Conservation (phyloP, 208 protist species). For the Acanthamoeba castellanii region DNA sequence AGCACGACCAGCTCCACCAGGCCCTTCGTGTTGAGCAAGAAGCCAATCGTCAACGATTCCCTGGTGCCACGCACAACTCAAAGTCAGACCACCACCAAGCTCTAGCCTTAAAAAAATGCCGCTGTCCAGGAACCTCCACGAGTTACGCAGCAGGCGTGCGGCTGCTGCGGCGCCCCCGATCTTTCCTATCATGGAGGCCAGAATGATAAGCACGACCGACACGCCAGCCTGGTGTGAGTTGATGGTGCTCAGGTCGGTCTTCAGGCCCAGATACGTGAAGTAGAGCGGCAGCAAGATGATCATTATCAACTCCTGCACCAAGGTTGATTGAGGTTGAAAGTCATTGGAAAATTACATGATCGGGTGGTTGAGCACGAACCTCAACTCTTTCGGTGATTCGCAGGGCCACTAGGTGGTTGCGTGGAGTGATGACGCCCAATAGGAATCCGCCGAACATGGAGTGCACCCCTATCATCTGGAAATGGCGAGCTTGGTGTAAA, state of each 20-base stretch:
- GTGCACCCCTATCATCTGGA: conserved; percentile 85
- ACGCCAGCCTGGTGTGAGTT: not conserved
- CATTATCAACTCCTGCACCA: too few species aligned
- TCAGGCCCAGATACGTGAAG: conserved; percentile 83
- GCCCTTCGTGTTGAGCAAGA: conserved; percentile 86
- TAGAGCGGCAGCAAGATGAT: conserved; percentile 85
- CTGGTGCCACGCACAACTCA: conserved; percentile 15
- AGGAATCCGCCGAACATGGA: conserved; percentile 88
- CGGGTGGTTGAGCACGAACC: too few species aligned
- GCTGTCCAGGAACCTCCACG: too few species aligned
- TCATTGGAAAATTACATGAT: too few species aligned
- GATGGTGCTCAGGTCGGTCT: conserved; percentile 68
- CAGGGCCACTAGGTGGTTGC: conserved; percentile 71
- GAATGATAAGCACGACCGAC: conserved; percentile 76
- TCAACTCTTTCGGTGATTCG: conserved; percentile 82
- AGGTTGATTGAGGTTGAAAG: too few species aligned
- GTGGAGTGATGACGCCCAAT: conserved; percentile 79
- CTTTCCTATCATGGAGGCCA: conserved; percentile 80
- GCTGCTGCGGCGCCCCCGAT: conserved; percentile 78
- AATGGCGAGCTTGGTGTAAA: too few species aligned
- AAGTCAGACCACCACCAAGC: too few species aligned
- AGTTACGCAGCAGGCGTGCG: not conserved
- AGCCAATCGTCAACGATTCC: conserved; percentile 83
- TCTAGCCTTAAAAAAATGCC: too few species aligned
- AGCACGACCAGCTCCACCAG: conserved; percentile 85